phyloP scores from a whole-genome alignment of 2,329 filamentous ascomycete species.

The Lachnellula subtilissima region DNA sequence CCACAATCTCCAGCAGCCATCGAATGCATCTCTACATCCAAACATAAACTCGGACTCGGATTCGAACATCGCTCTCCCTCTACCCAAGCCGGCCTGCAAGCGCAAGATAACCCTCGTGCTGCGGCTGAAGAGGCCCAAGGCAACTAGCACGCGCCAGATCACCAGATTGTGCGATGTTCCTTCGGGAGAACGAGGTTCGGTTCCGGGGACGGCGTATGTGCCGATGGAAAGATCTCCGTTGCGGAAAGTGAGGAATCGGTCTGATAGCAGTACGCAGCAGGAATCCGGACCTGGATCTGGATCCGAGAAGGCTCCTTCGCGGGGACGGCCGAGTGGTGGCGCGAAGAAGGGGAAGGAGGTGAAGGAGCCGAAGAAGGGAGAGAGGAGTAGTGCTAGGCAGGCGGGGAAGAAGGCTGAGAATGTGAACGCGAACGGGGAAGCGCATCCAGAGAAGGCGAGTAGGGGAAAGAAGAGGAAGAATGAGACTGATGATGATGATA shows the following conservation, averaged over 20 bases:
- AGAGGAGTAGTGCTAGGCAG: slow-evolving; percentile 16
- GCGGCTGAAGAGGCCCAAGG: no score
- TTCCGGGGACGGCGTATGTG: no score
- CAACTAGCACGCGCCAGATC: no score
- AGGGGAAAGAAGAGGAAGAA: slow-evolving; percentile 9
- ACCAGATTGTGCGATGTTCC: no score
- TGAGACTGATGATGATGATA: slow-evolving; percentile 21
- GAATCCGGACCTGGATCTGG: neutral
- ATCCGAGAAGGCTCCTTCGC: neutral
- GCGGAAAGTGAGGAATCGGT: no score
- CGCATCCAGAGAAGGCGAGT: neutral
- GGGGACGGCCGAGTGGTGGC: slow-evolving; percentile 1
- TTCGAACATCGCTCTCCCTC: neutral
- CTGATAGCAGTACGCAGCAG: no score
- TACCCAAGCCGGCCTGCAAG: no score
- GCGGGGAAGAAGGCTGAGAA: slow-evolving; percentile 6
- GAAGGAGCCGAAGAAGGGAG: slow-evolving; percentile 16
- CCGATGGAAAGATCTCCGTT: no score
- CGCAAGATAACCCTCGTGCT: no score
- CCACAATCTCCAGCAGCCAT: neutral
- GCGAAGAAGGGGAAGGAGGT: slow-evolving; percentile 7
- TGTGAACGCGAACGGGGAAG: neutral
- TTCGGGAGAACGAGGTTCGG: no score
- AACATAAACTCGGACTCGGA: neutral
- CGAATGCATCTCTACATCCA: neutral